phyloP scores from a whole-genome alignment of 2,329 filamentous ascomycete species.

The Cryphonectria nitschkei region DNA sequence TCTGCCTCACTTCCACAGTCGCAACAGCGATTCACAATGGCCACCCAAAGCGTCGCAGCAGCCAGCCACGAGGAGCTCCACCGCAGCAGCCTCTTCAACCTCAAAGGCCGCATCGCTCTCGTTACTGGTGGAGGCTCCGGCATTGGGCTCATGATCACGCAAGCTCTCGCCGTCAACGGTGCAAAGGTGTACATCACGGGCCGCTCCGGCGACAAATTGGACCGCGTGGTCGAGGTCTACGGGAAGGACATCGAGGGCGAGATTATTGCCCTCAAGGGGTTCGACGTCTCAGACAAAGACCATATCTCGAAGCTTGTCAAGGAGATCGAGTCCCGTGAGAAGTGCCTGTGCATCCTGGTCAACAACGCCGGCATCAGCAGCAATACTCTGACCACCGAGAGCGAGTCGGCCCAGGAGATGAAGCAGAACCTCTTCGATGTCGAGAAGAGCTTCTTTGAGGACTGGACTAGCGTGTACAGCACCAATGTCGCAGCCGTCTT shows the following conservation, averaged over 20 bases:
- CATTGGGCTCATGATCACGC: constrained; percentile 40
- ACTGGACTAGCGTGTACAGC: constrained; percentile 73
- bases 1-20: background rate
- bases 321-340: constrained; percentile 58
- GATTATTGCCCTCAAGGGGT: constrained; percentile 61
- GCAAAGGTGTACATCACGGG: constrained; percentile 69
- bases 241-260: constrained; percentile 56
- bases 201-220: constrained; percentile 64
- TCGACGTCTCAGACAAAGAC: constrained; percentile 64
- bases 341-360: constrained; percentile 65
- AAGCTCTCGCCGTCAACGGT: constrained; percentile 32
- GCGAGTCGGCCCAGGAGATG: constrained; percentile 53
- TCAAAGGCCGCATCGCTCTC: constrained; percentile 48
- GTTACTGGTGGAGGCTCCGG: constrained; percentile 46
- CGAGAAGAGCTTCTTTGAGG: constrained; percentile 59
- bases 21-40: constrained; percentile 32
- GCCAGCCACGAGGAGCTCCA: constrained; percentile 38
- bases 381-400: constrained; percentile 56
- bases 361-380: constrained; percentile 71
- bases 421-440: constrained; percentile 70
- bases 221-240: constrained; percentile 61
- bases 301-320: constrained; percentile 61
- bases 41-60: constrained; percentile 35
- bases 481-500: constrained; percentile 76
- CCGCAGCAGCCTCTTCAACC: constrained; percentile 53